phyloP scores from a whole-genome alignment of 108 stramenopile species.

The Skeletonema marinoi region DNA sequence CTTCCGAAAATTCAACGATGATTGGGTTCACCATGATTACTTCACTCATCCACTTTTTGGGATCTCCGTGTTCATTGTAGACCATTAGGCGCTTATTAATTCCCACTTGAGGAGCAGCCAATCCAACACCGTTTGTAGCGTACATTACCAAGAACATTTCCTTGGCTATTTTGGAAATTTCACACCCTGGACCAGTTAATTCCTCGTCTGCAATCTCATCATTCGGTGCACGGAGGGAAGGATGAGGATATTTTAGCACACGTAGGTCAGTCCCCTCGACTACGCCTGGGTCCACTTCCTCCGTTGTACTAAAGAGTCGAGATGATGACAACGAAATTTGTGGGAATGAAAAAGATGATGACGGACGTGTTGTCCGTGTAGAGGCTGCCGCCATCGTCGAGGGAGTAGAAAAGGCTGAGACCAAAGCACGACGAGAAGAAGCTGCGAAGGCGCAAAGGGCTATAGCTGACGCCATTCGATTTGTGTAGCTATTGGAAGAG shows the following conservation, averaged over 20 bases:
- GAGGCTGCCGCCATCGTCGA: not conserved
- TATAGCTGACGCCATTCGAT: not conserved
- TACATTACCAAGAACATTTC: conserved; percentile 98
- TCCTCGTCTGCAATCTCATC: conserved; percentile 72
- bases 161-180: conserved; percentile 78
- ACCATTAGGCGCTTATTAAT: conserved; percentile 93
- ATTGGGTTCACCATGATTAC: conserved; percentile 85
- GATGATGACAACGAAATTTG: not conserved
- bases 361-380: not conserved
- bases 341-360: not conserved
- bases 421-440: not conserved
- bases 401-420: not conserved
- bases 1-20: conserved; percentile 81
- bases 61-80: conserved; percentile 90
- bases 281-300: conserved; percentile 84
- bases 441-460: not conserved
- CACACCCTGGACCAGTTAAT: conserved; percentile 48
- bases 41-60: conserved; percentile 78
- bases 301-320: conserved; percentile 26
- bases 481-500: not conserved
- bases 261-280: conserved; percentile 83
- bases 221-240: conserved; percentile 80
- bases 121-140: conserved; percentile 90
- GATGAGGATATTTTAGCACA: conserved; percentile 95
- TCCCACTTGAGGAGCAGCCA: conserved; percentile 92